Base-by-base conservation (phyloP, 768 basidiomycete genomes). In the Saitozyma podzolica region DNA sequence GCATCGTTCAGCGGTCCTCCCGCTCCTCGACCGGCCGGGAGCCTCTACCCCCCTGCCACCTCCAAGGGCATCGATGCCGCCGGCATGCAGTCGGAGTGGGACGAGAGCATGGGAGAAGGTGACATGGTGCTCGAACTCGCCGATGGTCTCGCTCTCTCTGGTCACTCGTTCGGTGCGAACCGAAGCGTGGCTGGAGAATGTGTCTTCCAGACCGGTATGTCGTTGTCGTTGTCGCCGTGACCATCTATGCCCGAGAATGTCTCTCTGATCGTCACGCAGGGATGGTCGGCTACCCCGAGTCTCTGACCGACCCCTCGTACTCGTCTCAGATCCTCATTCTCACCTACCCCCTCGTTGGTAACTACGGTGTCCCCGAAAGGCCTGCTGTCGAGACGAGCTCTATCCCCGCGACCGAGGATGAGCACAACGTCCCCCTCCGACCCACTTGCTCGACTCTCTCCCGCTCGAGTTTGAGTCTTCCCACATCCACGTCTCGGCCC, bases 241-340 rank as follows among this genome's bases (percentile, higher is more conserved):
- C 13, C 51, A 19, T 14, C 51, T 11, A 10, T 16, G 11, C 10
- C 52, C n/a, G 10, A 53, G 8, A 43, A 61, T 58, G 51, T 40
- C 67, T 66, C 49, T 57, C 62, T 58, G 53, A 51, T 29, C 29
- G 29, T 29, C 43, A 9, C 6, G 19, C 74, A 99, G 96, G 96
- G 59, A 98, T 99, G 95, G 93, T 98, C 60, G 96, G 96, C 40
- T 99, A 99, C 80, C 92, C 92, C 43, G 96, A 98, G 75, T 97
- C 95, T 17, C 83, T 98, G 70, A 99, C 96, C 50, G 96, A 98
- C 80, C 96, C 96, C 17, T 98, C 95, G 1, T 99, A 99, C 81
- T 88, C 95, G 79, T 92, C 93, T 42, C 96, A 98, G 81, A 98
- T 99, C 76, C 88, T 99, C 62, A 87, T 99, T 67, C 84, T 98